Base-by-base conservation (phyloP, 305 asterid genomes). In the Fraxinus sp. region DNA sequence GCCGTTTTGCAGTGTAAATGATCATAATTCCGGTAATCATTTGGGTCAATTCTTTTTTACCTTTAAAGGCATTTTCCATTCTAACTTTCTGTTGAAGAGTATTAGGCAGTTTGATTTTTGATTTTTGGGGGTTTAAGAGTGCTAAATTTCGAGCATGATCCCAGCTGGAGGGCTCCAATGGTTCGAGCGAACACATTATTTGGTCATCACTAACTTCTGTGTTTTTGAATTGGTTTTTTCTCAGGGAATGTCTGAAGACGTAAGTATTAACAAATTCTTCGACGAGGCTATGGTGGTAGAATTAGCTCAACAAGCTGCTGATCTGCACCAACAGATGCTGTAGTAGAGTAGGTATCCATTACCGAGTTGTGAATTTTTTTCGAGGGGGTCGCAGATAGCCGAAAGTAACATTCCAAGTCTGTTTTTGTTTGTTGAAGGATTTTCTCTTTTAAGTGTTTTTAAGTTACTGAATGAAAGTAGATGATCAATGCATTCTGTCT, bases 191-290 rank as follows among this genome's bases (percentile, higher is more conserved):
- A 20, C 35, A 1, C 6, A 20, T 77, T 57, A 1, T 18, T 7
- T 35, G 43, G 68, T 66, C 74, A 33, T 74, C 33, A 46, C 20
- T 55, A 18, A 79, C 7, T 82, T 85, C n/a, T 10, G 41, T 22
- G 49, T 1, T 77, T 43, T 35, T 35, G 18, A 18, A 28, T 80
- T 75, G 81, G 22, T 5, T 57, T 77, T 84, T 80, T 84, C 43
- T 62, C 91, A 96, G 99, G 98, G 99, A 78, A 96, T 96, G 98
- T 94, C 98, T 1, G 99, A 96, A 83, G 99, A 94, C 71, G 99
- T 93, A 59, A 91, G 95, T 90, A 93, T 94, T 81, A 94, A 93
- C 81, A 96, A 96, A 86, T 96, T 94, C 88, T 96, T 94, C 11
- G 99, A 96, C 2, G 99, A 96, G 87, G 98, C 98, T 14, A 96